Evolutionary conservation across 2,329 filamentous ascomycete genomes (phyloP).

Genomic region (Trichoderma asperellum): DNA sequence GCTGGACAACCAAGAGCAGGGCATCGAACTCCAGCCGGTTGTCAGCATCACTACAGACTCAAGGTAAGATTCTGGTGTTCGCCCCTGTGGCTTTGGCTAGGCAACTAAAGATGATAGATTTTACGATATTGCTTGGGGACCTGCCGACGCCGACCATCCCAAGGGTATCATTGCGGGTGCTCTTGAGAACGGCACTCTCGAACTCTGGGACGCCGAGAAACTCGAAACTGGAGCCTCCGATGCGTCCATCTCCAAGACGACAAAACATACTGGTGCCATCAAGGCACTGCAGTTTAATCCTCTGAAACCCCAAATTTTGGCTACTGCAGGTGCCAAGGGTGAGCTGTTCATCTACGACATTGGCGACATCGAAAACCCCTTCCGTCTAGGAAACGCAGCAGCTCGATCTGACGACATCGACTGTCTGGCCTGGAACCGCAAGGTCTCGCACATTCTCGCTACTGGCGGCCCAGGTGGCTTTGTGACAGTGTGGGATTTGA

Average conservation of each 20-base stretch:
- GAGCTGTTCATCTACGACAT: conserved; percentile 96
- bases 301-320: conserved; percentile 84
- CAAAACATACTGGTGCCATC: conserved; percentile 89
- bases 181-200: conserved; percentile 89
- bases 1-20: conserved; percentile 74
- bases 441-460: conserved; percentile 93
- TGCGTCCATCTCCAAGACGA: conserved; percentile 81
- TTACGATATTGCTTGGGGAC: conserved; percentile 95
- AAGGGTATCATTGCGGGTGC: conserved; percentile 92
- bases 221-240: conserved; percentile 64
- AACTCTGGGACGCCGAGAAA: conserved; percentile 87
- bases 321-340: conserved; percentile 90
- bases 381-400: conserved; percentile 83
- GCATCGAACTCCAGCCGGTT: conserved; percentile 82
- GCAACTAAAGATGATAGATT: conserved; percentile 63
- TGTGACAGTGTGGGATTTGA: conserved; percentile 97
- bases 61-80: conserved; percentile 60
- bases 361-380: conserved; percentile 85
- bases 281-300: conserved; percentile 98
- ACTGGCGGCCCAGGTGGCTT: conserved; percentile 93
- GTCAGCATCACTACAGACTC: conserved; percentile 86
- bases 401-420: conserved; percentile 94
- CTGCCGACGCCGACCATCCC: conserved; percentile 75
- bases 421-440: conserved; percentile 97
- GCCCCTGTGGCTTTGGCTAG: neutral